Conservation (phyloP, 495 filamentous ascomycete genomes). For the Neurospora pannonica region DNA sequence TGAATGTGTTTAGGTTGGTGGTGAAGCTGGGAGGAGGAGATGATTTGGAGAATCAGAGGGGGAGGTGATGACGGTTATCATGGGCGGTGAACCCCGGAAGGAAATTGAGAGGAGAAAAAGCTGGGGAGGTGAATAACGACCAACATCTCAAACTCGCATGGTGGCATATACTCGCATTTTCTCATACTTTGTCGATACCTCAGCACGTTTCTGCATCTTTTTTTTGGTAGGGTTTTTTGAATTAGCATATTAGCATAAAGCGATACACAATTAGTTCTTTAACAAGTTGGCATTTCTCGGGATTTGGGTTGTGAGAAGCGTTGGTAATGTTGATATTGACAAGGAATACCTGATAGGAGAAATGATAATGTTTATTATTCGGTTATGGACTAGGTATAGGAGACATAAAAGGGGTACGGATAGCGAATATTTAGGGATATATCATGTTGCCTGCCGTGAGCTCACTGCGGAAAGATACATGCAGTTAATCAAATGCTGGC, state of each 20-base stretch:
- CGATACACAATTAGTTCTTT: neutral
- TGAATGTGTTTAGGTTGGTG: constrained; percentile 80
- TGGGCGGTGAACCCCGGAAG: neutral
- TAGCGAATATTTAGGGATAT: neutral
- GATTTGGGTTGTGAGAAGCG: neutral
- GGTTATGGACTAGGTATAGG: neutral
- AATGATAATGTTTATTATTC: neutral
- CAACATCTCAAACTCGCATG: neutral
- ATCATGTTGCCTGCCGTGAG: neutral
- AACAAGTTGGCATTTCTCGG: neutral
- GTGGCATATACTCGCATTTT: neutral
- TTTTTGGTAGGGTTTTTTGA: neutral
- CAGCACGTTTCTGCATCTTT: neutral
- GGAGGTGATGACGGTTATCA: neutral
- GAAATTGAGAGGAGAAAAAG: neutral
- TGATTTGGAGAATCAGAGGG: constrained; percentile 14
- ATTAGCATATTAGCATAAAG: neutral
- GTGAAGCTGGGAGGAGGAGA: constrained; percentile 56
- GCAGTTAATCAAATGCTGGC: neutral
- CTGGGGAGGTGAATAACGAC: neutral
- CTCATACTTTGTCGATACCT: neutral
- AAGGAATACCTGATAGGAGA: neutral
- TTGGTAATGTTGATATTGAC: neutral
- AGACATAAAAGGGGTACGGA: neutral
- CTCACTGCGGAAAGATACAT: neutral